A percentile compares a stretch with the other conserved stretches of the same genome.
Conservation (phyloP, 2,329 filamentous ascomycete genomes). For the Fusarium sp. region DNA sequence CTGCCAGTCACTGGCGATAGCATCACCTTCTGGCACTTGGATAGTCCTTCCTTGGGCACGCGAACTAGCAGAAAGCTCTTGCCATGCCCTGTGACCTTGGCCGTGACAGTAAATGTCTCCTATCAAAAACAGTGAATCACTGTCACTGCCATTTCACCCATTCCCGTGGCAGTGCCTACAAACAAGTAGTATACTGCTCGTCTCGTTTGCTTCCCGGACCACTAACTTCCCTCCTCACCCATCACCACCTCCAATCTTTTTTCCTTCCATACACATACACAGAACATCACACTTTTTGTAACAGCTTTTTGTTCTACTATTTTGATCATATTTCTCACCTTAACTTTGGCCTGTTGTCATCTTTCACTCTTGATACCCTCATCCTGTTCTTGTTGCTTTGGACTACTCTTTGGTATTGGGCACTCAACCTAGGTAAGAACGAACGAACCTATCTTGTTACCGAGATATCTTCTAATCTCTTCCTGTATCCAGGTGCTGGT, state of each 20-base stretch:
- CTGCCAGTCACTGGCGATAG: slow-evolving; percentile 12
- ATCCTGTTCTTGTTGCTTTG: not conserved
- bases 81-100: not conserved
- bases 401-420: not conserved
- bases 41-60: not conserved
- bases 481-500: not conserved
- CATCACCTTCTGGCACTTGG: not conserved
- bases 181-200: not conserved
- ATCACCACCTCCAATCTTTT: not conserved
- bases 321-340: slow-evolving; percentile 1
- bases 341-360: not conserved
- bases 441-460: not conserved
- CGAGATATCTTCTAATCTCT: not conserved
- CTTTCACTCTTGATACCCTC: not conserved
- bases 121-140: not conserved
- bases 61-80: not conserved
- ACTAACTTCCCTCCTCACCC: not conserved
- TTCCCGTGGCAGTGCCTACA: not conserved
- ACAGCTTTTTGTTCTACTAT: slow-evolving; percentile 6
- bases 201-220: not conserved
- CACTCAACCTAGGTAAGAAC: not conserved
- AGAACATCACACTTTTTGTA: not conserved
- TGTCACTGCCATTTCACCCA: not conserved
- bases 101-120: too few relatives aligned
- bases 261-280: not conserved